Base-by-base conservation (phyloP, 2,329 filamentous ascomycete genomes). In the Alternaria sp. region DNA sequence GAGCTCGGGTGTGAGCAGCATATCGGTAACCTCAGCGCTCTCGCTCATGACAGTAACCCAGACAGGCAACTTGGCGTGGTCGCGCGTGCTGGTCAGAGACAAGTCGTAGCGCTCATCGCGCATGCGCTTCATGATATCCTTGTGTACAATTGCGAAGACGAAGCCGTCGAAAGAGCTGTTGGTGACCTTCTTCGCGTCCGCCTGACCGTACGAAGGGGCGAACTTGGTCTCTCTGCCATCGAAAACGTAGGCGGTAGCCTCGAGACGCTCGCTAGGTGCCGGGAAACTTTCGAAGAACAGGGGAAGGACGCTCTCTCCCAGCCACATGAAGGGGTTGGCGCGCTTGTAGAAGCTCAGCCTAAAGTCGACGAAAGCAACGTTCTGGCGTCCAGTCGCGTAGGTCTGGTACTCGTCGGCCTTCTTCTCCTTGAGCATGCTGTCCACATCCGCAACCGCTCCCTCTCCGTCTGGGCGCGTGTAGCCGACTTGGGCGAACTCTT, bases 11-110 rank as follows among this genome's bases (percentile, higher is more conserved):
- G 93, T 97, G 54, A 99, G 87, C 69, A 99, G 84, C 7, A 89
- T 85, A 49, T 97, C 92, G 12, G 94, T 97, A 73, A 99, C 90
- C 82, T 98, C 96, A 62, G 94, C 93, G 81, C 90, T 97, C 85
- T 99, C 96, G 77, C 90, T 96, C 96, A 99, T 98, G 76, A 97
- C 89, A 12, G 93, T 97, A 59, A 91, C 85, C 94, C 94, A 99
- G 67, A 86, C 82, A 32, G 96, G 95, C 32, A 99, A 88, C 85
- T 97, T 97, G 59, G 91, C 79, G 82, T 94, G 89, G 76, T 99
- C 96, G 86, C 97, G 97, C 77, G 95, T 97, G 68, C 90, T 89
- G 45, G 96, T 97, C 71, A 99, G 87, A 57, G 93, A 97, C 58
- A 97, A 85, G 79, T 99, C 96, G 82, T 97, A 99, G 73, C 96